Percentiles rank a stretch among this genome's conserved stretches.
phyloP scores from a whole-genome alignment of 345 rosid species.

The Corymbia maculata region DNA sequence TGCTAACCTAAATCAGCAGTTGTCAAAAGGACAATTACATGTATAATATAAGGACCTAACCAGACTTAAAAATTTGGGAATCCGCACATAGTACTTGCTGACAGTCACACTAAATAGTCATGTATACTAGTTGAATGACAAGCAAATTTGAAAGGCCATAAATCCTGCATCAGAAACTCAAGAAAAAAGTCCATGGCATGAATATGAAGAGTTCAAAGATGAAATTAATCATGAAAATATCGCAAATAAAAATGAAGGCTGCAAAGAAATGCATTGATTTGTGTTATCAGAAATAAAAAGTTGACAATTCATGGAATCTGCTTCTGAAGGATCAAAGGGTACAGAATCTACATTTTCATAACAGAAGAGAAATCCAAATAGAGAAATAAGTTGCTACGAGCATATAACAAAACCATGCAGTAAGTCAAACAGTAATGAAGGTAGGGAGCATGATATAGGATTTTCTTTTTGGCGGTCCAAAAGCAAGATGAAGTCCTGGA shows the following conservation, averaged over 20 bases:
- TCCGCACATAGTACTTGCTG: background rate
- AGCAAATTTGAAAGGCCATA: background rate
- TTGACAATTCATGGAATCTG: background rate
- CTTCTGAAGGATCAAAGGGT: background rate
- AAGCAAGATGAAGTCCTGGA: background rate
- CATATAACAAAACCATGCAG: background rate
- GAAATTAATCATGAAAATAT: background rate
- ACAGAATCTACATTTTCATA: background rate
- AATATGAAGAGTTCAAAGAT: background rate
- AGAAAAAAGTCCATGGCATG: background rate
- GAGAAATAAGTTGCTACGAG: background rate
- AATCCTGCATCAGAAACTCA: background rate
- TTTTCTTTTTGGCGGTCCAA: background rate
- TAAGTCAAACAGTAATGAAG: background rate
- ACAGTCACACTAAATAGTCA: background rate
- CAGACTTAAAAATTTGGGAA: background rate
- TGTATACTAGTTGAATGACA: background rate
- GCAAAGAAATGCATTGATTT: background rate
- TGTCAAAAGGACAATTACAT: background rate
- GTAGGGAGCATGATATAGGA: background rate
- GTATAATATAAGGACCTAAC: background rate
- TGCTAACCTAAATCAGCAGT: background rate
- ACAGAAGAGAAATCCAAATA: background rate
- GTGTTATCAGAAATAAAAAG: background rate
- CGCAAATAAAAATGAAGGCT: background rate